These are phyloP conservation scores for Closterium sp. DNA, from an alignment of 139 green algal genomes.

Conservation along the genomic window DNA sequence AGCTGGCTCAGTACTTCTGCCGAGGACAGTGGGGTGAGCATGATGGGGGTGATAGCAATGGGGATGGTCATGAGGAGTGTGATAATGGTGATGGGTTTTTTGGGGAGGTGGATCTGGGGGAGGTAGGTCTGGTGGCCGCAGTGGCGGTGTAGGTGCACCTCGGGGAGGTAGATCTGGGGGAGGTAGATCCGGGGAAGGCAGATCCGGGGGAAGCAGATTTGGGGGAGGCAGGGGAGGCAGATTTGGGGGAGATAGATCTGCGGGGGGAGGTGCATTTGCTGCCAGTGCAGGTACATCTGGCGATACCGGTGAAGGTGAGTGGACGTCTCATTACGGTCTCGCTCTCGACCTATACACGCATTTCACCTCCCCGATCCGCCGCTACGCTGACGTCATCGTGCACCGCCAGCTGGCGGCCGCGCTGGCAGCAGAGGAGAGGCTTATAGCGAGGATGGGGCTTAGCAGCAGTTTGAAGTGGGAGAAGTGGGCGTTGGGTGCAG, in stretches of 20 bases:
- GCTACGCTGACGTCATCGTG: slow-evolving; percentile 63
- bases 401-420: slow-evolving; percentile 56
- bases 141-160: no score
- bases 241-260: not conserved
- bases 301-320: not conserved
- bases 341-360: slow-evolving; percentile 58
- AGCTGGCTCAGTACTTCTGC: slow-evolving; percentile 65
- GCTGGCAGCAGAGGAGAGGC: slow-evolving; percentile 42
- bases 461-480: not conserved
- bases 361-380: slow-evolving; percentile 64
- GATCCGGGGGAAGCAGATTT: not conserved
- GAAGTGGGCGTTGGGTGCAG: not conserved
- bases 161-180: no score
- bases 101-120: no score
- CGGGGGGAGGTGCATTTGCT: not conserved
- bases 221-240: not conserved
- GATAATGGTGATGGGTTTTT: not conserved
- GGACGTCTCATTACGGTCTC: slow-evolving; percentile 59
- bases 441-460: not conserved
- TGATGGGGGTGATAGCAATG: not conserved
- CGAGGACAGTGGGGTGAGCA: not conserved
- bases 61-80: not conserved
- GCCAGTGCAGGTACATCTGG: not conserved
- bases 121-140: no score
- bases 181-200: no score